A percentile compares a stretch with the other conserved stretches of the same genome.
These are phyloP conservation scores for Puccinia hordei DNA, from an alignment of 1,284 basidiomycete genomes.

Conservation along the genomic window DNA sequence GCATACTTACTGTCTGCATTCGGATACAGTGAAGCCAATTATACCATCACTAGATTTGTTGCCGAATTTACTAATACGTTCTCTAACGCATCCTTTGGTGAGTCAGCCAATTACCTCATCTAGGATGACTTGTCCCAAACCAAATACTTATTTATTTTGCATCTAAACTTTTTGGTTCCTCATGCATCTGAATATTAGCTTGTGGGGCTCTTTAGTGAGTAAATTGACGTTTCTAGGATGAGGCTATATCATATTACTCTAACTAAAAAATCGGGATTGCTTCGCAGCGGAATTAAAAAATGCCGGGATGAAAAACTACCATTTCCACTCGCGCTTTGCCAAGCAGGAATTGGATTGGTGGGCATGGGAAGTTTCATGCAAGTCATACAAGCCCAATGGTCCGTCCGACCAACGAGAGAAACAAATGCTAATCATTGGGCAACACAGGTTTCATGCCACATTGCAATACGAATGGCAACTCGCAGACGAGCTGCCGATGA, in stretches of 20 bases:
- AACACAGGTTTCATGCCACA: conserved; percentile 58
- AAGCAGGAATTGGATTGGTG: conserved; percentile 34
- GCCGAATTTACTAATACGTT: conserved; percentile 61
- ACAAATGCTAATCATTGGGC: neutral
- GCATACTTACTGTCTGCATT: neutral
- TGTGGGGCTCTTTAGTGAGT: too few relatives aligned
- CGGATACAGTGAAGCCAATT: conserved; percentile 39
- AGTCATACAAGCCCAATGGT: neutral
- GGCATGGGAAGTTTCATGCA: conserved; percentile 45
- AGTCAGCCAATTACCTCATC: conserved; percentile 6
- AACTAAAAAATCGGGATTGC: too few relatives aligned
- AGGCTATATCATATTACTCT: too few relatives aligned
- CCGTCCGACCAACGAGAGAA: neutral
- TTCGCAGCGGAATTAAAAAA: conserved; percentile 23
- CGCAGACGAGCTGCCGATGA: conserved; percentile 59
- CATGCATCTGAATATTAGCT: too few relatives aligned
- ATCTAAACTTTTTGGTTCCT: neutral
- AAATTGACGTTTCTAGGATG: too few relatives aligned
- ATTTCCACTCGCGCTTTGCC: conserved; percentile 36
- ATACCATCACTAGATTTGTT: conserved; percentile 59
- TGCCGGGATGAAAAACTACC: conserved; percentile 29
- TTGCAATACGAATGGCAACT: conserved; percentile 57
- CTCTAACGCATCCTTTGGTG: conserved; percentile 62
- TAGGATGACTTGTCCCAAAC: neutral
- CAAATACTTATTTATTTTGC: neutral